phyloP scores from a whole-genome alignment of 148 eudicot genomes.

The Camellia granthamiana region DNA sequence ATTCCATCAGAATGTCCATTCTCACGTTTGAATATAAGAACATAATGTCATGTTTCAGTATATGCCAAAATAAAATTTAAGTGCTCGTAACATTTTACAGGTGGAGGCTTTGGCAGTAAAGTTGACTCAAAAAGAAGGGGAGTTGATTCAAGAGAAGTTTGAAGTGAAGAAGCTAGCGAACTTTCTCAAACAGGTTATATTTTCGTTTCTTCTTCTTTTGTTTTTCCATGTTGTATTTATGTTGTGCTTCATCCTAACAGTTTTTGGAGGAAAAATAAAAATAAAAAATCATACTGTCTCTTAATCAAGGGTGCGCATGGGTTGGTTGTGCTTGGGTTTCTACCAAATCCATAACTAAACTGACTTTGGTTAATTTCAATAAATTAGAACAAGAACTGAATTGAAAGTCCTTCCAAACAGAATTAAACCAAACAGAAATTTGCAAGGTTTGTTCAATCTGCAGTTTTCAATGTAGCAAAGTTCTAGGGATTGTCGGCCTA shows the following conservation, averaged over 20 bases:
- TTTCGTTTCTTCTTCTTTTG: background rate
- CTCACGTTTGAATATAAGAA: background rate
- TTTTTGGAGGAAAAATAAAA: background rate
- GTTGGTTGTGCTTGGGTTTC: background rate
- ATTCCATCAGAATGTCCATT: too few relatives aligned
- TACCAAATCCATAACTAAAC: background rate
- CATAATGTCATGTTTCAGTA: background rate
- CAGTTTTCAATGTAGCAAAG: background rate
- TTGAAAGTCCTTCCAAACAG: background rate
- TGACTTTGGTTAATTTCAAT: background rate
- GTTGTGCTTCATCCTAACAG: background rate
- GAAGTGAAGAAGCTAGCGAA: conserved; percentile 88
- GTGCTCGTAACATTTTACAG: conserved; percentile 30
- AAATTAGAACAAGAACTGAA: background rate
- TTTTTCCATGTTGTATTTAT: background rate
- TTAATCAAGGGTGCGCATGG: background rate
- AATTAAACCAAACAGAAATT: background rate
- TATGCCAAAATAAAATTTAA: background rate
- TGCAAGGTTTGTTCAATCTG: background rate
- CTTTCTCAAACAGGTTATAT: conserved; percentile 83
- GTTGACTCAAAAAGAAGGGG: conserved; percentile 93
- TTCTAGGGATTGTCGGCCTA: background rate
- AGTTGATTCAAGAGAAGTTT: conserved; percentile 90
- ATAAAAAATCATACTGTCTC: background rate
- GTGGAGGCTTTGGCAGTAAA: conserved; percentile 97